Conservation (phyloP, 108 stramenopile species). For the Stephanodiscus triporus region DNA sequence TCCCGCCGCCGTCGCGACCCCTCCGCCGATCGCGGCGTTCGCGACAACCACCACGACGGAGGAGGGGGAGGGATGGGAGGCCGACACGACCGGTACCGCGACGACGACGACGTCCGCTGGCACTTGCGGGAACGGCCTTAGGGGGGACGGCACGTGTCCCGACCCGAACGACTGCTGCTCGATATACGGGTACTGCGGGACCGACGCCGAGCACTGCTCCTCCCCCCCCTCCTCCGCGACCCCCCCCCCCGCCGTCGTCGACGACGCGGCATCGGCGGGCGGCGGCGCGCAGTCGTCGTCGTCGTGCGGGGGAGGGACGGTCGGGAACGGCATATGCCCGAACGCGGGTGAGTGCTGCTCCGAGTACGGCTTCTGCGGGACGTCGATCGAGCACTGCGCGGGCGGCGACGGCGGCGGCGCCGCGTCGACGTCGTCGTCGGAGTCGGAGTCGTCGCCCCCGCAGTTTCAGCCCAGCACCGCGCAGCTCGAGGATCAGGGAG, state of each 20-base stretch:
- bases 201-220: slow-evolving; percentile 25
- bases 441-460: too few relatives aligned
- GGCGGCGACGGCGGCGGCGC: slow-evolving; percentile 4
- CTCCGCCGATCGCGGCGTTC: neutral
- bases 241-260: neutral
- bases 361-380: slow-evolving; percentile 29
- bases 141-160: slow-evolving; percentile 20
- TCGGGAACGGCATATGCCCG: slow-evolving; percentile 37
- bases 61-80: neutral
- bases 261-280: slow-evolving; percentile 1
- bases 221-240: neutral
- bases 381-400: slow-evolving; percentile 20
- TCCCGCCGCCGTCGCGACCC: neutral
- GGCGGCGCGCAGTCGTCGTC: slow-evolving; percentile 8
- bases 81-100: too few relatives aligned
- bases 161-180: slow-evolving; percentile 30
- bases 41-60: neutral
- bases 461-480: too few relatives aligned
- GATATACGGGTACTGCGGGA: slow-evolving; percentile 31
- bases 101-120: neutral
- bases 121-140: slow-evolving; percentile 13
- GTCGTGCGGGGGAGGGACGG: slow-evolving; percentile 26
- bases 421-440: neutral
- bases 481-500: too few relatives aligned
- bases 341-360: slow-evolving; percentile 32